A percentile compares a stretch with the other conserved stretches of the same genome.
Conservation (phyloP, 1,284 basidiomycete genomes). For the Leccinum fallax region DNA sequence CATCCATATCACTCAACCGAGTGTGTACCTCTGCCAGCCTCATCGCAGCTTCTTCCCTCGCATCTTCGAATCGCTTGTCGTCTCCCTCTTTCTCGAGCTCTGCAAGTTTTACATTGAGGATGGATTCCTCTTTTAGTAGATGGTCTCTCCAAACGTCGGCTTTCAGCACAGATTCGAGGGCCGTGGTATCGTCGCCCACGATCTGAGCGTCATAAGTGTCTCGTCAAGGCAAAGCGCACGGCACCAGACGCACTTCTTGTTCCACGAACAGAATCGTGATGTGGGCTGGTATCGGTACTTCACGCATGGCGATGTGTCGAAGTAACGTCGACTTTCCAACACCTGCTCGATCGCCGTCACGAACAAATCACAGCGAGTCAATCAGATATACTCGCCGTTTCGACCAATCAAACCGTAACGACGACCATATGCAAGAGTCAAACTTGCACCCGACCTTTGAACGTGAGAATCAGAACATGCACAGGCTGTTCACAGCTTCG, state of each 20-base stretch:
- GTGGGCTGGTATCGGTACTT: constrained; percentile 90
- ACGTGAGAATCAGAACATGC: constrained; percentile 4
- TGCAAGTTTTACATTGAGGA: constrained; percentile 72
- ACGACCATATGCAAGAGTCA: constrained; percentile 88
- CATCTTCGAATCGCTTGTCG: constrained; percentile 78
- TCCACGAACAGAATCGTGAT: constrained; percentile 99
- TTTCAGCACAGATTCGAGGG: constrained; percentile 93
- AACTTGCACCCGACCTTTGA: constrained; percentile 73
- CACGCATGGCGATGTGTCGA: constrained; percentile 93
- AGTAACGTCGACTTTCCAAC: constrained; percentile 98
- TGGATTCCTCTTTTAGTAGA: constrained; percentile 78
- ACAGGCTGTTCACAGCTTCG: constrained; percentile 12
- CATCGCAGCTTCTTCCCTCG: constrained; percentile 83
- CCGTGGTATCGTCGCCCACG: constrained; percentile 89
- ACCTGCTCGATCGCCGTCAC: constrained; percentile 47
- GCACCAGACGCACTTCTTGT: constrained; percentile 73
- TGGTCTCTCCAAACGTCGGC: constrained; percentile 97
- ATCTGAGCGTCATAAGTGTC: constrained; percentile 49
- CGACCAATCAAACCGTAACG: constrained; percentile 87
- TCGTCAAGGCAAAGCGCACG: constrained; percentile 1
- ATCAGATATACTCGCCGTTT: constrained; percentile 52
- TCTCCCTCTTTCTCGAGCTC: constrained; percentile 76
- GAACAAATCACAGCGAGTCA: background rate
- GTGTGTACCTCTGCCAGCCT: constrained; percentile 93
- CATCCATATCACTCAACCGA: constrained; percentile 94